Evolutionary conservation across 2,329 filamentous ascomycete genomes (phyloP).

Genomic region (Aspergillus fischeri): DNA sequence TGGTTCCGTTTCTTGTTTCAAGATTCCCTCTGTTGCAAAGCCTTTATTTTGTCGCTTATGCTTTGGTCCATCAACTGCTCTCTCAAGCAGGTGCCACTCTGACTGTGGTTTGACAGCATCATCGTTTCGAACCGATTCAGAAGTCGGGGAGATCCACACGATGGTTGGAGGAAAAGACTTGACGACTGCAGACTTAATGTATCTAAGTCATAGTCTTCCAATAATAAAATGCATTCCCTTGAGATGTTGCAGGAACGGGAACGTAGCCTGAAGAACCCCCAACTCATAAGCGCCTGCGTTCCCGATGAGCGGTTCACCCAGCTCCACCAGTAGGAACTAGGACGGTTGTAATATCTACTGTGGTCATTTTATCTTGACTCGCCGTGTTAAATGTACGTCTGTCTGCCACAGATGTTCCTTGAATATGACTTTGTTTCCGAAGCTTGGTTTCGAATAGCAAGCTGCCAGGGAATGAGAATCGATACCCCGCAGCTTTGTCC

Average conservation of each 20-base stretch:
- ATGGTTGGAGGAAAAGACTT: conserved; percentile 22
- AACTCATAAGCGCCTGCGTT: conserved; percentile 32
- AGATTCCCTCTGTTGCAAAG: conserved; percentile 17
- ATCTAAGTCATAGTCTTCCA: conserved; percentile 20
- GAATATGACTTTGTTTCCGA: not conserved
- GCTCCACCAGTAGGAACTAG: conserved; percentile 14
- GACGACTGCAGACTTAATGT: conserved; percentile 9
- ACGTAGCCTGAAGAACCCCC: conserved; percentile 20
- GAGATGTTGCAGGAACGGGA: conserved; percentile 8
- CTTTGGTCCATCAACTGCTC: conserved; percentile 21
- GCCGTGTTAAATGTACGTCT: not conserved
- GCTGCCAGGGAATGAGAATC: not conserved
- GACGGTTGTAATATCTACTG: not conserved
- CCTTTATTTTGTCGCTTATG: conserved; percentile 13
- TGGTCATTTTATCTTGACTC: not conserved
- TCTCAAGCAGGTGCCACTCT: conserved; percentile 21
- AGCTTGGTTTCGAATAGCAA: not conserved
- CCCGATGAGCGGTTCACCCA: conserved; percentile 29
- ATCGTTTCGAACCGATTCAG: conserved; percentile 26
- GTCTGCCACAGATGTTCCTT: not conserved
- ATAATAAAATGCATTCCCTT: conserved; percentile 19
- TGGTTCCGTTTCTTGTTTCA: conserved; percentile 16
- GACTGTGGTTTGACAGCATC: conserved; percentile 20
- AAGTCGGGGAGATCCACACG: conserved; percentile 15
- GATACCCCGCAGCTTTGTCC: not conserved